Percentiles rank a stretch among this genome's conserved stretches.
Evolutionary conservation across 2,329 filamentous ascomycete genomes (phyloP).

Genomic region (Paracamarosporium sp.): DNA sequence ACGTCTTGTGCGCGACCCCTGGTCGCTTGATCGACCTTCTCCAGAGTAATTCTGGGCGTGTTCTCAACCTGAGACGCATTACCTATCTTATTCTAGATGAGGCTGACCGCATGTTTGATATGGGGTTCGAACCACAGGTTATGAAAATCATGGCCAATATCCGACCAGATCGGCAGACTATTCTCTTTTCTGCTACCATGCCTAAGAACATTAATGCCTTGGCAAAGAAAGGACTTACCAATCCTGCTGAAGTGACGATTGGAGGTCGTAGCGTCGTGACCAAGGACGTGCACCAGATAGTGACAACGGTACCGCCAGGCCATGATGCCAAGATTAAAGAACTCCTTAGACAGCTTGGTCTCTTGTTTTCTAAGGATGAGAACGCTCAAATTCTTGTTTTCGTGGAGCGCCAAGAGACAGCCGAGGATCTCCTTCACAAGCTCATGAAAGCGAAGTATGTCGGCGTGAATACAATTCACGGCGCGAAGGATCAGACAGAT

Average conservation of each 20-base stretch:
- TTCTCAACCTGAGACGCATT: constrained; percentile 87
- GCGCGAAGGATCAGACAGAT: constrained; percentile 69
- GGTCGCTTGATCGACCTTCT: constrained; percentile 95
- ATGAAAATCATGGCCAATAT: constrained; percentile 95
- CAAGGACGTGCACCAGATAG: constrained; percentile 83
- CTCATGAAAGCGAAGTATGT: constrained; percentile 38
- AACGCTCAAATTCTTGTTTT: constrained; percentile 91
- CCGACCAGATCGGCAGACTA: constrained; percentile 89
- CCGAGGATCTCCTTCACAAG: constrained; percentile 40
- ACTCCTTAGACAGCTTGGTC: constrained; percentile 83
- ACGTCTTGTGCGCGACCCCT: constrained; percentile 87
- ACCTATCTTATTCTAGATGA: constrained; percentile 97
- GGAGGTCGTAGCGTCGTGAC: constrained; percentile 78
- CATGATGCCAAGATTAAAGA: constrained; percentile 83
- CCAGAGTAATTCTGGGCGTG: constrained; percentile 90
- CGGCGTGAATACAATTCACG: constrained; percentile 73
- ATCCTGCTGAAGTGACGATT: constrained; percentile 89
- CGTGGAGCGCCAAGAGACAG: constrained; percentile 87
- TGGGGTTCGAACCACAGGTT: constrained; percentile 98
- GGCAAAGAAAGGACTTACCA: constrained; percentile 84
- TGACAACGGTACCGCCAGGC: constrained; percentile 68
- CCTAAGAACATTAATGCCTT: constrained; percentile 90
- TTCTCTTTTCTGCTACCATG: constrained; percentile 96
- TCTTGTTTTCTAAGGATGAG: constrained; percentile 85
- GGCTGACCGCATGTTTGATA: constrained; percentile 98